Base-by-base conservation (phyloP, 2,329 filamentous ascomycete genomes). In the Xylariales sp. region DNA sequence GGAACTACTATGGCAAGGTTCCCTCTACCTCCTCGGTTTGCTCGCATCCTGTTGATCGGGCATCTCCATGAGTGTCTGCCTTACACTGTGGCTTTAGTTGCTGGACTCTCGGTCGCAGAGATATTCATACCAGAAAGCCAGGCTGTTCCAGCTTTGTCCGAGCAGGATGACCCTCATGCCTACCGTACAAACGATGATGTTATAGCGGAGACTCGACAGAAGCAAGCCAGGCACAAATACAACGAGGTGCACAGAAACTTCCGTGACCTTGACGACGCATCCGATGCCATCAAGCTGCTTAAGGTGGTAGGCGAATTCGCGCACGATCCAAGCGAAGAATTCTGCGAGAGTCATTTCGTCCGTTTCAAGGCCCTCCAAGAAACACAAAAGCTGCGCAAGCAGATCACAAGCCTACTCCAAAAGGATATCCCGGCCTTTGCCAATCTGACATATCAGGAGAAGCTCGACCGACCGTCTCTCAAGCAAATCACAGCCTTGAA, bases 11-110 rank as follows among this genome's bases (percentile, higher is more conserved):
- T 98, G 67, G 88, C 89, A 4, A 74, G 87, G 18, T 97, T 96
- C 59, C 93, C 93, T 3, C 73, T 98, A 11, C 88, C 88, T 20
- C 94, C 93, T 14, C 80, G 93, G 2, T 95, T 94, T 57, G 83
- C 90, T 6, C 87, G 91, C 41, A 97, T 97, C 64, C 69, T 98
- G n/a, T 72, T 94, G 7, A 82, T 95, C 35, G 91, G 90, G 1
- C 82, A 94, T 56, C 74, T 86, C 19, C 84, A 94, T 57, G 80
- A 82, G 45, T 90, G 93, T 48, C 73, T 94, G 37, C 84, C 84
- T 0, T 91, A 95, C 57, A 87, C 89, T 3, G 84, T 97, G 45
- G 88, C 89, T 2, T 69, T 97, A 9, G 90, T 98, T 3, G 86
- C 93, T 1, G 88, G 86, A 1, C 70, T 98, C 4, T 94, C 91